Base-by-base conservation (phyloP, 495 filamentous ascomycete genomes). In the Parathielavia appendiculata region DNA sequence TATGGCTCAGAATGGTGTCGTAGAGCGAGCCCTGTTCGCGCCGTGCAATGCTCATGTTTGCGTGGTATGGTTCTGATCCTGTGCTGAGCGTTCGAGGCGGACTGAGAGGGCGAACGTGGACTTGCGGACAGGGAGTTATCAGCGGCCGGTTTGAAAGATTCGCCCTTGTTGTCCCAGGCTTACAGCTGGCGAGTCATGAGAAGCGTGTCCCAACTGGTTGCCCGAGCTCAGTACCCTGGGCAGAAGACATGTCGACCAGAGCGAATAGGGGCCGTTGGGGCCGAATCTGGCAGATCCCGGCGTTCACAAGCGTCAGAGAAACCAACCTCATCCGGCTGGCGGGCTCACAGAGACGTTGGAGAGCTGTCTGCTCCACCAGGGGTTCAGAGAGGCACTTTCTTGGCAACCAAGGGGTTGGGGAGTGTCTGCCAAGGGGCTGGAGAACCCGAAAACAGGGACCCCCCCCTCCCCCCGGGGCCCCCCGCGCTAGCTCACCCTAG, bases 31-130 rank as follows among this genome's bases (percentile, higher is more conserved):
- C 40, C 40, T 44, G 40, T 44, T 44, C 40, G 40, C n/a, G 40
- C 40, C 40, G 40, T 44, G n/a, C 19, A 44, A 17, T 44, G 40
- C n/a, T 17, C 40, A 44, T 44, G 40, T 44, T 44, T 44, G 40
- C 40, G 14, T 17, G n/a, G 40, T 44, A 7, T 8, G 40, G 40
- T 44, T 44, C 40, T 44, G 40, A 17, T 44, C 19, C n/a, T 44
- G 40, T 44, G n/a, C n/a, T 44, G 40, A n/a, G 40, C 5, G 40
- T 7, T 44, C 40, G 40, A 44, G 40, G 40, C 40, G 40, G 40
- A 44, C 8, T 44, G 40, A 17, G 9, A 17, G 40, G 40, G n/a
- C 40, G 40, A 44, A 44, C 40, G 40, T 44, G n/a, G 19, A 17
- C 40, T 44, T 44, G n/a, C n/a, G 40, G 40, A 44, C 40, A 19